Percentiles rank a stretch among this genome's conserved stretches.
Conservation (phyloP, 352 stramenopile species). For the Pythium sp. region DNA sequence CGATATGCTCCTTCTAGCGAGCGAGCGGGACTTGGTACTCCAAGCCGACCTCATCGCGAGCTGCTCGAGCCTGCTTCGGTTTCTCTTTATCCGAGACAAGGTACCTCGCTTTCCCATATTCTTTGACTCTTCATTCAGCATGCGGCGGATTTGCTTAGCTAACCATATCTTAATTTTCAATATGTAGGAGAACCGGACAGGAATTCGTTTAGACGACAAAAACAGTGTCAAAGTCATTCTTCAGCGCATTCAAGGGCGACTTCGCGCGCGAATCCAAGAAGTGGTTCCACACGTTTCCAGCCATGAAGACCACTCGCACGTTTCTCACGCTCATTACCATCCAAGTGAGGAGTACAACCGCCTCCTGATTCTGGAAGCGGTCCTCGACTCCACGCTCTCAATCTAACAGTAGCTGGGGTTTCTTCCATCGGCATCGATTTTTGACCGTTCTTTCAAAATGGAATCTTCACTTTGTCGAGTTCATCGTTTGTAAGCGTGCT, state of each 20-base stretch:
- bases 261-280: conserved; percentile 33
- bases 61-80: conserved; percentile 60
- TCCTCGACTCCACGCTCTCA: conserved; percentile 35
- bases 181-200: conserved; percentile 31
- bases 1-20: conserved; percentile 35
- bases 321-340: conserved; percentile 4
- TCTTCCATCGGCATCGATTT: neutral
- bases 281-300: conserved; percentile 6
- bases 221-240: conserved; percentile 20
- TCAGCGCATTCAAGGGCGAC: conserved; percentile 27
- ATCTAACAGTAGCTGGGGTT: conserved; percentile 4
- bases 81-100: conserved; percentile 64
- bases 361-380: conserved; percentile 50
- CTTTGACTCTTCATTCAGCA: neutral
- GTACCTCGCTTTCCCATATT: conserved; percentile 19
- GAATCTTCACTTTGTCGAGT: conserved; percentile 6
- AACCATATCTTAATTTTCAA: neutral
- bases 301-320: neutral
- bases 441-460: neutral
- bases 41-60: conserved; percentile 66
- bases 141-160: neutral
- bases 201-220: conserved; percentile 22
- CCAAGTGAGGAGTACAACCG: conserved; percentile 21
- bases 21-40: conserved; percentile 56
- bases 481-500: conserved; percentile 7